Evolutionary conservation across 2,329 filamentous ascomycete genomes (phyloP), one percentile per base, ranked within the genome.

Genomic region (Tolypocladium nubicola): DNA sequence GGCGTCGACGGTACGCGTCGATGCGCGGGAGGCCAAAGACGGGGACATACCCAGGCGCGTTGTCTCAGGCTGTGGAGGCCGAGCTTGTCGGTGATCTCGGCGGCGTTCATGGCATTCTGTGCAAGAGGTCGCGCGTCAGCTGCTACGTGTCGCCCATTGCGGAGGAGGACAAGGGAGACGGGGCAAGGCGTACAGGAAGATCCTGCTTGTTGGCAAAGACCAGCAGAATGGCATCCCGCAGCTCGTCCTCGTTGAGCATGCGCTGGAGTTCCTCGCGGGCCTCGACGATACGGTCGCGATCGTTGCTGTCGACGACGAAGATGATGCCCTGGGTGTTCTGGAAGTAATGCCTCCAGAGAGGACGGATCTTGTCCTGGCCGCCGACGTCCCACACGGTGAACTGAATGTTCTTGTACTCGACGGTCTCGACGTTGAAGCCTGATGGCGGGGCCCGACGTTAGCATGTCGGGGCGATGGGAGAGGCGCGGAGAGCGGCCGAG

Each of bases 201-300:
- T 99, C 94, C 83, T 99, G 94, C 84, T 99, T 99, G 87, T 99
- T 99, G 78, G 94, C 94, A 72, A 99, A 99, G 70, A 99, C 93
- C 70, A 99, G 80, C 68, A 99, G 85, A 68, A 97, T 87, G 66
- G 94, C 94, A 74, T 99, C 94, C 75, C 93, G 89, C 76, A 99
- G 90, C 82, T 99, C 94, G 66, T 96, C 89, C 79, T 99, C 94
- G 79, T 97, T 96, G 75, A 99, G 86, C 86, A 99, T 99, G 75
- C 94, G 88, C 77, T 96, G 90, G 71, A 99, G 82, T 78, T 99
- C 94, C 76, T 96, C 91, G 63, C 90, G 86, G 70, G 94, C 94
- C 83, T 99, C 94, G 67, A 94, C 89, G 71, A 99, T 89, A 86
- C 94, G 91, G 77, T 96, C 92, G 74, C 91, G 89, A 85, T 99